Evolutionary conservation across 1,284 basidiomycete species (phyloP).

Genomic region (Salmacisia buchloeana): DNA sequence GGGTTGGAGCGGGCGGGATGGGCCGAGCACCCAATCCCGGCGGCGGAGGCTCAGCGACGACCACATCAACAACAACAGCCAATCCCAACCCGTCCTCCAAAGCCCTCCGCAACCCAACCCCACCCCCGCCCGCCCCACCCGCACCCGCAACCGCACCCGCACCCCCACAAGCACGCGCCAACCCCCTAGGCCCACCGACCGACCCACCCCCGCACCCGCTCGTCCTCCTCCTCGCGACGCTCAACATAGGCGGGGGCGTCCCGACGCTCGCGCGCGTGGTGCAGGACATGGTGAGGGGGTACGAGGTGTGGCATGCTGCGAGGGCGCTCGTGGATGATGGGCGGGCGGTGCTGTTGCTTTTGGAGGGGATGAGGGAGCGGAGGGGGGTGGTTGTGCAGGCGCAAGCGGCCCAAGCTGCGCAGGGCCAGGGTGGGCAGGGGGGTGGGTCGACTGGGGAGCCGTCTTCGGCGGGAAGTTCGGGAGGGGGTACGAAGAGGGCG

Average conservation of each 20-base stretch:
- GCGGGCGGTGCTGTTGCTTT: not conserved
- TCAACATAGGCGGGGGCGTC: slow-evolving; percentile 81
- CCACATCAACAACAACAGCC: not conserved
- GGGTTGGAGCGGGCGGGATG: not conserved
- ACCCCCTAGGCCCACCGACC: slow-evolving; percentile 27
- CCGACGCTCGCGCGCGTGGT: slow-evolving; percentile 75
- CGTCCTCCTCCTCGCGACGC: slow-evolving; percentile 68
- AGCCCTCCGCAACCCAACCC: not conserved
- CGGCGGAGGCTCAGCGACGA: too few relatives aligned
- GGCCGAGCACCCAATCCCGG: not conserved
- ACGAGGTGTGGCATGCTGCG: slow-evolving; percentile 68
- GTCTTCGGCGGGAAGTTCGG: too few relatives aligned
- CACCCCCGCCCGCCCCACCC: not conserved
- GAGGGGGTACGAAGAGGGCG: too few relatives aligned
- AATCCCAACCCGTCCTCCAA: not conserved
- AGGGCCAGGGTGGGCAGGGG: too few relatives aligned
- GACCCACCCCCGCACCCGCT: slow-evolving; percentile 56
- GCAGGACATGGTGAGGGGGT: slow-evolving; percentile 84
- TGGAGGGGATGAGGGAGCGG: not conserved
- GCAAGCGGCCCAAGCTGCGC: too few relatives aligned
- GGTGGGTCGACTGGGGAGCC: too few relatives aligned
- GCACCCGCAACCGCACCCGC: not conserved
- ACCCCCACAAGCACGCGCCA: not conserved
- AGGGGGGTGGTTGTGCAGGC: too few relatives aligned
- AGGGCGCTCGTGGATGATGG: slow-evolving; percentile 4